Percentiles rank a stretch among this genome's conserved stretches.
These are phyloP conservation scores for Truncatella angustata DNA, from an alignment of 2,329 filamentous ascomycete genomes.

Conservation along the genomic window DNA sequence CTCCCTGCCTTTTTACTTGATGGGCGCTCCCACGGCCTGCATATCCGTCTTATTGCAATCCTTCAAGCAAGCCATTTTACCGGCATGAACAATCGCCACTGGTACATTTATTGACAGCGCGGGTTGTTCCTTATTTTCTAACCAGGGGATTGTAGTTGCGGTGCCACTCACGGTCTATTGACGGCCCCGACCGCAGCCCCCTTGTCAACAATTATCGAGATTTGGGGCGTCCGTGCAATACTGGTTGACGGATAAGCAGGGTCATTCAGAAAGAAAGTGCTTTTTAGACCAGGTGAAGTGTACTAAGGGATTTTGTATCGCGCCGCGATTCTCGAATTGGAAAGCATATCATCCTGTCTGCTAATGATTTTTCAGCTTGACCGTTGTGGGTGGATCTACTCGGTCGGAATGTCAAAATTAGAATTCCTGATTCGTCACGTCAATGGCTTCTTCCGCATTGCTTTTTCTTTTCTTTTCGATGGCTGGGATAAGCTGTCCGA, in stretches of 20 bases:
- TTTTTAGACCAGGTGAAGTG: background rate
- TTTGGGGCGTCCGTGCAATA: constrained; percentile 4
- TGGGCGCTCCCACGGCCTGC: constrained; percentile 6
- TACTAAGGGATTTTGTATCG: background rate
- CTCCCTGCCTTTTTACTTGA: background rate
- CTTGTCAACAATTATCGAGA: constrained; percentile 6
- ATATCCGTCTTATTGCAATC: constrained; percentile 10
- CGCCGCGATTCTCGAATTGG: constrained; percentile 3
- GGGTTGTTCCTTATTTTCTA: constrained; percentile 1
- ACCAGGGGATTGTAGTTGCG: background rate
- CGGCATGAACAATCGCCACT: constrained; percentile 5
- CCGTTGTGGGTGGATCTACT: background rate
- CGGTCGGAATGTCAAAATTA: background rate
- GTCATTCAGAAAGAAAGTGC: background rate
- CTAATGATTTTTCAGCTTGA: background rate
- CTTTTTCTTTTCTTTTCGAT: constrained; percentile 4
- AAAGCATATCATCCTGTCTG: constrained; percentile 5
- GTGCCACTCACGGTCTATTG: background rate
- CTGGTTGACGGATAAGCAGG: background rate
- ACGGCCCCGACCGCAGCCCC: constrained; percentile 2
- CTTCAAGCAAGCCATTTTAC: constrained; percentile 4
- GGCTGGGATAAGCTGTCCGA: background rate
- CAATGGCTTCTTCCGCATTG: no score
- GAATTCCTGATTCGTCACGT: background rate
- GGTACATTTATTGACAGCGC: background rate